A percentile compares a stretch with the other conserved stretches of the same genome.
Conservation (phyloP, 495 filamentous ascomycete species). For the Tuber borchii region DNA sequence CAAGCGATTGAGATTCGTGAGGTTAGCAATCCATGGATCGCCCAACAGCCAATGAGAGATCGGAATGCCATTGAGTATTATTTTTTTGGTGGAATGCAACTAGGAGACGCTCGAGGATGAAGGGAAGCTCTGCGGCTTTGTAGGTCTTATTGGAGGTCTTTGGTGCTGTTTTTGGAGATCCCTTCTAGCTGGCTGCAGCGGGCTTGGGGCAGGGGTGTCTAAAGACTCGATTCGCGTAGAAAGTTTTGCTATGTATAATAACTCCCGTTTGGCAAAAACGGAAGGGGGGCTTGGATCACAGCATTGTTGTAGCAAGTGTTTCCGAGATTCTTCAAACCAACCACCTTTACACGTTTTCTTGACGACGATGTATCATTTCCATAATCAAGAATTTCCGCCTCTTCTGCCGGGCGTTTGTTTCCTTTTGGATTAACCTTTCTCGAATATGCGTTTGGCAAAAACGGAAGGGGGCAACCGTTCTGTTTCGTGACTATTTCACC, state of each 20-base stretch:
- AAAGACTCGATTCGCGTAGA: neutral
- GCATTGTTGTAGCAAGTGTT: conserved; percentile 42
- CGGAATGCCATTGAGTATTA: no score
- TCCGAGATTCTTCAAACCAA: conserved; percentile 38
- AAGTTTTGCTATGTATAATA: no score
- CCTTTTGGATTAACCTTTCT: conserved; percentile 26
- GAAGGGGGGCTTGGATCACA: conserved; percentile 40
- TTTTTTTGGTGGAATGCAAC: neutral
- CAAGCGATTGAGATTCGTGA: no score
- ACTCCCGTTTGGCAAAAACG: no score
- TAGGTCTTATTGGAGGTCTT: neutral
- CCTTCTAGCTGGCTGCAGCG: no score
- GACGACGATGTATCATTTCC: conserved; percentile 27
- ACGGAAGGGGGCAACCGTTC: no score
- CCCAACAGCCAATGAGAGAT: no score
- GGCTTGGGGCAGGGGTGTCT: neutral
- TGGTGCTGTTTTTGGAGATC: no score
- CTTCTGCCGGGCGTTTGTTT: conserved; percentile 24
- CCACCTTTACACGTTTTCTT: conserved; percentile 36
- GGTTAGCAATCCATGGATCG: no score
- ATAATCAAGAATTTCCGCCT: conserved; percentile 20
- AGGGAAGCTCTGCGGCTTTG: neutral
- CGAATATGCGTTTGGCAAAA: no score
- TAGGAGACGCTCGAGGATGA: neutral
- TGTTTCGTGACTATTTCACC: no score